These are phyloP conservation scores for Trichomonas vaginalis DNA, from an alignment of 208 protist species.

Conservation along the genomic window DNA sequence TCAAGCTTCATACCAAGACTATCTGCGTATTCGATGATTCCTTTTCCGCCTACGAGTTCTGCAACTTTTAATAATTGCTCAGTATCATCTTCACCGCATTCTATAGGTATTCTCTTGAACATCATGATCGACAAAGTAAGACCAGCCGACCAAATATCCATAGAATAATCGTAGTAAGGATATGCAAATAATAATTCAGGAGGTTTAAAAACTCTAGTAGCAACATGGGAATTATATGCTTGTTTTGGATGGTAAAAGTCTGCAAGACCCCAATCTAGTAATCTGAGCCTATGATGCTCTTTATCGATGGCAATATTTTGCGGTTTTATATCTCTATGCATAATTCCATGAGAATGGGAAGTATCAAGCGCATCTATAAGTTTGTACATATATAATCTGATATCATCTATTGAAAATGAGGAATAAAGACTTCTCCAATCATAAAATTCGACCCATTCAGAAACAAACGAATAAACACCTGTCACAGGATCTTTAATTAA, in stretches of 20 bases:
- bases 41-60: background rate
- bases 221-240: background rate
- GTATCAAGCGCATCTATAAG: background rate
- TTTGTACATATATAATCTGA: background rate
- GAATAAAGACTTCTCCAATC: background rate
- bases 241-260: background rate
- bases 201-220: background rate
- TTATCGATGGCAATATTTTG: background rate
- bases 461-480: background rate
- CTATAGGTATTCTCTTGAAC: conserved; percentile 24
- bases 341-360: background rate
- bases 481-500: background rate
- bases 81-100: conserved; percentile 22
- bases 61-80: background rate
- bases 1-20: background rate
- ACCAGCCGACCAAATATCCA: conserved; percentile 6
- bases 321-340: conserved; percentile 68
- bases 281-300: background rate
- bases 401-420: background rate
- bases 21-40: background rate
- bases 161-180: background rate
- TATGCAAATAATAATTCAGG: background rate
- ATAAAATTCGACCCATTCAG: background rate
- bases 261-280: background rate
- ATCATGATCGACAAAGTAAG: conserved; percentile 7